Base-by-base conservation (phyloP, 2,329 filamentous ascomycete genomes). In the Sporothrix variecibatus region DNA sequence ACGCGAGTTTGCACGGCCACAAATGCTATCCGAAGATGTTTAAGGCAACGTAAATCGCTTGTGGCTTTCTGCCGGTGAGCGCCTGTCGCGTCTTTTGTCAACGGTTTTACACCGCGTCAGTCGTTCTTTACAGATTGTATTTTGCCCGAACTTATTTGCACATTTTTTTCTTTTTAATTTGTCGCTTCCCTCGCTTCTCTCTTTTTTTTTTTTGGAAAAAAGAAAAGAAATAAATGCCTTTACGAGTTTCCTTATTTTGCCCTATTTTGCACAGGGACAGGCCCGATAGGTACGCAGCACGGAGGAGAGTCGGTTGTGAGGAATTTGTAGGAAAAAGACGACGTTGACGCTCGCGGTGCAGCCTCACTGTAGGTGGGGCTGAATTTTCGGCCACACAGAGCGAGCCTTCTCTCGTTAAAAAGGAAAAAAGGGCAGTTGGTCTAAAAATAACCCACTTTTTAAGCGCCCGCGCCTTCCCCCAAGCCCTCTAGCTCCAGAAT, bases 401-500 rank as follows among this genome's bases (percentile, higher is more conserved):
- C 7, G 68, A 46, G 53, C 53, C 69, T 62, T 62, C 69, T 58
- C 51, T 71, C 51, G 46, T 56, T 12, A 49, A 49, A 49, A 15
- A 64, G 56, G 23, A 20, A 28, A 67, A 67, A 34, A 34, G 23
- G 17, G 46, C 31, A n/a, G 51, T 31, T 7, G 20, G 11, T 46
- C 70, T 65, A 72, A 72, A 72, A 65, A 64, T 64, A 72, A 62
- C 69, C 70, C 38, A 51, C 51, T 71, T 64, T 65, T 65, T 72
- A 72, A 72, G 71, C 71, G 71, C 71, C 71, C 43, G 60, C 71
- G 71, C 69, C 31, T 53, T 72, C 17, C 46, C 70, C 71, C 9
- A 72, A 51, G 17, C 40, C 70, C 43, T 64, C 56, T 51, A 72
- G 70, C 23, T 40, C 9, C 20, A n/a, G 53, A 56, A 56, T n/a